A percentile compares a stretch with the other conserved stretches of the same genome.
phyloP scores from a whole-genome alignment of 2,329 filamentous ascomycete species.

The Pezizomycotina sp. region DNA sequence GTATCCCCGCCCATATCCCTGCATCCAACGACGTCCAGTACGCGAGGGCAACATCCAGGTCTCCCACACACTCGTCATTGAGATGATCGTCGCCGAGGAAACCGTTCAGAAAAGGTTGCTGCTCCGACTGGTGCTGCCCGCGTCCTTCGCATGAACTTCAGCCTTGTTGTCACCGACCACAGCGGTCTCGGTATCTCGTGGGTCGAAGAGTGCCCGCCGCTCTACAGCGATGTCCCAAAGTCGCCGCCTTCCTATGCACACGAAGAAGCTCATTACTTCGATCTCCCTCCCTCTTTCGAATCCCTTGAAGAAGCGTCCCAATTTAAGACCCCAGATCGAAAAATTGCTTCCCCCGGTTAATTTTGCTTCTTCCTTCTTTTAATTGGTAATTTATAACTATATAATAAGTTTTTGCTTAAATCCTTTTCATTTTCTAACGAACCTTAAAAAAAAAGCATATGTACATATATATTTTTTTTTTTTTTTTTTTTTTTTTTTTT shows the following conservation, averaged over 20 bases:
- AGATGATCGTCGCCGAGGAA: conserved; percentile 88
- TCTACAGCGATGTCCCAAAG: conserved; percentile 83
- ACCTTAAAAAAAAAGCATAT: not conserved
- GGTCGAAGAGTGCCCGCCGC: conserved; percentile 88
- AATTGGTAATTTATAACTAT: conserved; percentile 14
- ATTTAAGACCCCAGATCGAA: conserved; percentile 4
- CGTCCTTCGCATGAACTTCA: conserved; percentile 85
- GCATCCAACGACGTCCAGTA: conserved; percentile 65
- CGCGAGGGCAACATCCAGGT: conserved; percentile 58
- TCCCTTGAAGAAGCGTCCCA: too few relatives aligned
- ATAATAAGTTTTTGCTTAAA: conserved; percentile 9
- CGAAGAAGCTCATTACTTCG: conserved; percentile 16
- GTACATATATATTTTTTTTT: not conserved
- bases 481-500: conserved; percentile 8
- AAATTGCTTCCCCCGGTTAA: not conserved
- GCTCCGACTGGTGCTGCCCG: conserved; percentile 80
- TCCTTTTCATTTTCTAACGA: not conserved
- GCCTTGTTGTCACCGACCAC: conserved; percentile 63
- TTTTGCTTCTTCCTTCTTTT: conserved; percentile 3
- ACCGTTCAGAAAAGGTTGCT: conserved; percentile 48
- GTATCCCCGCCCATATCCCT: conserved; percentile 43
- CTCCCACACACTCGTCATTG: conserved; percentile 70
- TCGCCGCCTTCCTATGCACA: conserved; percentile 66
- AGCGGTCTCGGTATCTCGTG: conserved; percentile 80
- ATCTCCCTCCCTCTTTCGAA: conserved; percentile 9